A percentile compares a stretch with the other conserved stretches of the same genome.
These are phyloP conservation scores for Citrus glauca DNA, from an alignment of 345 rosid genomes.

Conservation along the genomic window DNA sequence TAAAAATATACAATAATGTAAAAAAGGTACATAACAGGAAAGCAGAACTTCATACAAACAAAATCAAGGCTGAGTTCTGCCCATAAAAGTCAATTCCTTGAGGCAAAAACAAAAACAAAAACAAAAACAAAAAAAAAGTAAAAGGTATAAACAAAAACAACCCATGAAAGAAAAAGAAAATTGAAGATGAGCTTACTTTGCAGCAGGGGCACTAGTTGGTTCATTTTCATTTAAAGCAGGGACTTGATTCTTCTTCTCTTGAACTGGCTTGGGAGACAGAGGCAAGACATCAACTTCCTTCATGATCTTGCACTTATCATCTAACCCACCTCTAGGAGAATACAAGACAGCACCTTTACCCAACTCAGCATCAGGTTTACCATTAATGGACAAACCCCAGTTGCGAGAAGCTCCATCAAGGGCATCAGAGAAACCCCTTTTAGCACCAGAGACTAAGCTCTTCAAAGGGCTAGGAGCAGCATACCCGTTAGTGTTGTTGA, in stretches of 20 bases:
- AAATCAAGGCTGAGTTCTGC: background rate
- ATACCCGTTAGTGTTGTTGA: conserved; percentile 18
- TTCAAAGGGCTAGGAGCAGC: conserved; percentile 27
- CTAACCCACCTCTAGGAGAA: conserved; percentile 36
- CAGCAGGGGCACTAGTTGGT: conserved; percentile 45
- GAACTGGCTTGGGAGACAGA: conserved; percentile 29
- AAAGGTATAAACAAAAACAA: background rate
- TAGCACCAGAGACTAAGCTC: conserved; percentile 53
- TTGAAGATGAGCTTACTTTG: conserved; percentile 43
- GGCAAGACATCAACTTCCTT: conserved; percentile 35
- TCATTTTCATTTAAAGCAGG: conserved; percentile 40
- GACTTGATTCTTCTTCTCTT: conserved; percentile 33
- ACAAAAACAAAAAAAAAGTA: too few species aligned
- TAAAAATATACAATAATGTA: background rate
- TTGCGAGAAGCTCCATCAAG: conserved; percentile 36
- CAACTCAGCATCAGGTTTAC: conserved; percentile 42
- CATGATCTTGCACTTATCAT: conserved; percentile 21
- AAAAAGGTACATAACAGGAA: background rate
- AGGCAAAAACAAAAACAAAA: background rate
- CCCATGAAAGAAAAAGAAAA: background rate
- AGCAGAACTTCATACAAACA: background rate
- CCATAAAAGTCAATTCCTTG: background rate
- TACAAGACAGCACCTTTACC: conserved; percentile 36
- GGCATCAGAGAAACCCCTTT: conserved; percentile 70
- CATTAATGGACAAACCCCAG: conserved; percentile 42